These are phyloP conservation scores for Millerozyma acaciae DNA, from an alignment of 805 yeast genomes.

Conservation along the genomic window DNA sequence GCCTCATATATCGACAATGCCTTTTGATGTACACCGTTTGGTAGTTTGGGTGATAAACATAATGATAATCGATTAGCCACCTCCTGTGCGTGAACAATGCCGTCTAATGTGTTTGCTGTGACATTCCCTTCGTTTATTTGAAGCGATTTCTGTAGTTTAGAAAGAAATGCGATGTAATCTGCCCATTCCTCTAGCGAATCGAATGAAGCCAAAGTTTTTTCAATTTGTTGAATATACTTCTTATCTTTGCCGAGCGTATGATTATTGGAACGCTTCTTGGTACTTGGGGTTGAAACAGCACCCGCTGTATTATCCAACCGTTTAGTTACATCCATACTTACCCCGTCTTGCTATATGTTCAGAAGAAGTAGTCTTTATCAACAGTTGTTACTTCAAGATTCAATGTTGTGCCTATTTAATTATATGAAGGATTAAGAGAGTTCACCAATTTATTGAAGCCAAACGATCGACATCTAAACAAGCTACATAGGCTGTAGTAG, in stretches of 20 bases:
- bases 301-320: constrained; percentile 3
- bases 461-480: no score
- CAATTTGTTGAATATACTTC: constrained; percentile 63
- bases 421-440: no score
- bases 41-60: constrained; percentile 76
- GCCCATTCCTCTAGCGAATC: constrained; percentile 96
- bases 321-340: constrained; percentile 4
- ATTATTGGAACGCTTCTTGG: no score
- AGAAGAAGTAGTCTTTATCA: no score
- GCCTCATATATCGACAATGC: constrained; percentile 71
- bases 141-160: constrained; percentile 72
- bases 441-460: no score
- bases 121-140: constrained; percentile 24
- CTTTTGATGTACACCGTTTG: constrained; percentile 94
- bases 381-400: no score
- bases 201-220: constrained; percentile 68
- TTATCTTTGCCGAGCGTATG: constrained; percentile 68
- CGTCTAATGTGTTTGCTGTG: constrained; percentile 23
- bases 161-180: constrained; percentile 86
- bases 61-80: constrained; percentile 71
- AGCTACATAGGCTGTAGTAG: no score
- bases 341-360: no score
- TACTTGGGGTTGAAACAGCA: constrained; percentile 8
- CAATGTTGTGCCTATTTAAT: no score
- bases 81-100: constrained; percentile 64